These are phyloP conservation scores for Penicillium fimorum DNA, from an alignment of 495 filamentous ascomycete species.

Conservation along the genomic window DNA sequence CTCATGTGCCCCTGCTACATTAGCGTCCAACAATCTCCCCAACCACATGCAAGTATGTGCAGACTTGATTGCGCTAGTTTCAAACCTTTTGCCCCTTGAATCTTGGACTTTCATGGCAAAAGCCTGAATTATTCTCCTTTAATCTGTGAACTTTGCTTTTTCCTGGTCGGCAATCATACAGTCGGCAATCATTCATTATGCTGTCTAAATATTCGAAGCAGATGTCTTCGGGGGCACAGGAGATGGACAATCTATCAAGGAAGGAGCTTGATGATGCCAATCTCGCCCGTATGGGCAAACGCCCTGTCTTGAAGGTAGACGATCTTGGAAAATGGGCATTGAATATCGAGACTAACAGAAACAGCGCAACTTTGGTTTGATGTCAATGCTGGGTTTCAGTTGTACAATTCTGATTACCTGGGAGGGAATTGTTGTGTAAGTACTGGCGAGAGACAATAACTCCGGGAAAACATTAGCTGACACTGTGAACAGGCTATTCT, in stretches of 20 bases:
- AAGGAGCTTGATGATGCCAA: conserved; percentile 38
- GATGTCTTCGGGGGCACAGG: conserved; percentile 12
- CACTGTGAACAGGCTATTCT: conserved; percentile 26
- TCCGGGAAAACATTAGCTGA: neutral
- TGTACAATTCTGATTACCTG: conserved; percentile 52
- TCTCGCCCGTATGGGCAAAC: conserved; percentile 51
- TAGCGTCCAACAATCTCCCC: neutral
- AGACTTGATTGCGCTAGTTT: conserved; percentile 3
- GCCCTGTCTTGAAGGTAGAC: conserved; percentile 45
- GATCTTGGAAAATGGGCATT: conserved; percentile 15
- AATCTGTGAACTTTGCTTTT: neutral
- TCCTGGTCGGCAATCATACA: neutral
- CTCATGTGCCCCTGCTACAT: neutral
- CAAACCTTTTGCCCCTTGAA: neutral
- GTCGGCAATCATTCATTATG: conserved; percentile 11
- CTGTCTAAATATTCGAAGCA: conserved; percentile 18
- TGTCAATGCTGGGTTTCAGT: conserved; percentile 52
- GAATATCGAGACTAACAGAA: neutral
- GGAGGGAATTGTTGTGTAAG: conserved; percentile 45
- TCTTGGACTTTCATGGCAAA: neutral
- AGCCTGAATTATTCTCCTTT: neutral
- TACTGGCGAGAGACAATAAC: neutral
- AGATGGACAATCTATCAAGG: conserved; percentile 17
- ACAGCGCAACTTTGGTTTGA: conserved; percentile 49
- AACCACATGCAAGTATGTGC: conserved; percentile 5